phyloP scores from a whole-genome alignment of 1,284 basidiomycete species.

The Vanrija humicola region DNA sequence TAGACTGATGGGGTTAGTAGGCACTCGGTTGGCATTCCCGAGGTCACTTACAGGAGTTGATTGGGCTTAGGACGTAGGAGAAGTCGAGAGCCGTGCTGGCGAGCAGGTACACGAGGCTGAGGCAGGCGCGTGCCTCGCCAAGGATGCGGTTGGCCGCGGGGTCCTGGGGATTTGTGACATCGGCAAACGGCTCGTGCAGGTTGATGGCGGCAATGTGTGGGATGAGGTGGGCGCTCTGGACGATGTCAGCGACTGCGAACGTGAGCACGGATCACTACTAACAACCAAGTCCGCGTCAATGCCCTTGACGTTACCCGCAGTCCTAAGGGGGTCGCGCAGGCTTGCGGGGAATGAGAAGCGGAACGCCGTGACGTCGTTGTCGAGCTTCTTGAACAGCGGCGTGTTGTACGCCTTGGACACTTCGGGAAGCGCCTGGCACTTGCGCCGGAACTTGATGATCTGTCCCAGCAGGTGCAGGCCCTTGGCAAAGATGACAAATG shows the following conservation, averaged over 20 bases:
- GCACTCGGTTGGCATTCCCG: not conserved
- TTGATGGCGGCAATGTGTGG: slow-evolving; percentile 33
- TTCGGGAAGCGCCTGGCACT: slow-evolving; percentile 9
- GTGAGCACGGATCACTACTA: slow-evolving; percentile 4
- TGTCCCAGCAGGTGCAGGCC: slow-evolving; percentile 26
- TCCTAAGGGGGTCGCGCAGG: slow-evolving; percentile 35
- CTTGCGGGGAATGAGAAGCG: slow-evolving; percentile 28
- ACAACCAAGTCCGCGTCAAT: slow-evolving; percentile 38
- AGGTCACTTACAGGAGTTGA: slow-evolving; percentile 27
- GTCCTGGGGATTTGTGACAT: slow-evolving; percentile 25
- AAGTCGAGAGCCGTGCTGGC: slow-evolving; percentile 31
- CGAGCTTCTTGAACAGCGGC: slow-evolving; percentile 27
- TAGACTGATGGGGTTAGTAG: slow-evolving; percentile 3
- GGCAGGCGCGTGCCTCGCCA: slow-evolving; percentile 25
- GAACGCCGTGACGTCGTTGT: slow-evolving; percentile 26
- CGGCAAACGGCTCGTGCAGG: slow-evolving; percentile 42
- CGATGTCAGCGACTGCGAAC: not conserved
- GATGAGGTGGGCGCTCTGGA: slow-evolving; percentile 31
- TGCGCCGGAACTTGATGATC: slow-evolving; percentile 29
- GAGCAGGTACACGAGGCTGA: slow-evolving; percentile 31
- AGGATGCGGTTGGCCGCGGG: slow-evolving; percentile 25
- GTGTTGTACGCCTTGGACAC: slow-evolving; percentile 8
- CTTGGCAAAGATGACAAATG: slow-evolving; percentile 34
- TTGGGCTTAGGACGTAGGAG: slow-evolving; percentile 22
- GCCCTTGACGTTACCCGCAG: slow-evolving; percentile 22